These are phyloP conservation scores for Cardamine resedifolia DNA, from an alignment of 345 rosid species.

Conservation along the genomic window DNA sequence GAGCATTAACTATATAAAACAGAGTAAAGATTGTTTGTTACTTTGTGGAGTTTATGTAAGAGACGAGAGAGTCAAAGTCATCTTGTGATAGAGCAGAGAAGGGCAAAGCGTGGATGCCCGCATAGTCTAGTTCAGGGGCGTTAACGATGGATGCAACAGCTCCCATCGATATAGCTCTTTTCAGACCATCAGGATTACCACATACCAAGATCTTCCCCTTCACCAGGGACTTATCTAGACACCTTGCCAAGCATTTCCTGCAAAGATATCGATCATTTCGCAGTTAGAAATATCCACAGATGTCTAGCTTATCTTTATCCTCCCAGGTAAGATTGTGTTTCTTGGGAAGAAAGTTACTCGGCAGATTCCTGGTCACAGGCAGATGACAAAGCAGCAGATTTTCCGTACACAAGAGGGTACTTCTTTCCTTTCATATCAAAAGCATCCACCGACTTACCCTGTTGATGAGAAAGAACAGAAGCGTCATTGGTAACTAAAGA, in stretches of 20 bases:
- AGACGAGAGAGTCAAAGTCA: not conserved
- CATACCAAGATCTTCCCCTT: slow-evolving; percentile 38
- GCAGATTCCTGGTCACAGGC: not conserved
- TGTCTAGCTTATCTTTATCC: no score
- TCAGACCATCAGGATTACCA: not conserved
- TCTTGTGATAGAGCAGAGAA: not conserved
- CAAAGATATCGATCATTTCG: no score
- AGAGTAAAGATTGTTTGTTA: slow-evolving; percentile 19
- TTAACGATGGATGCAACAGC: slow-evolving; percentile 13
- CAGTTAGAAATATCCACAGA: no score
- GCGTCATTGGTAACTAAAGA: not conserved
- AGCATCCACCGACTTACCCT: slow-evolving; percentile 45
- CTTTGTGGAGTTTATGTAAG: slow-evolving; percentile 40
- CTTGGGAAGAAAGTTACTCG: not conserved
- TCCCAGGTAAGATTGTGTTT: not conserved
- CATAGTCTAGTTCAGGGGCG: no score
- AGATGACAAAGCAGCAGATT: not conserved
- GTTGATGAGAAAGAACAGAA: not conserved
- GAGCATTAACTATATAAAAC: no score
- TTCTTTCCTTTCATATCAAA: slow-evolving; percentile 32
- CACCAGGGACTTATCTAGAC: slow-evolving; percentile 9
- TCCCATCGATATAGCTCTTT: not conserved
- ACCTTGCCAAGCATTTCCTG: no score
- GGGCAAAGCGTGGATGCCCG: no score
- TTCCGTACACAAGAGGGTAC: slow-evolving; percentile 40